phyloP scores from a whole-genome alignment of 768 basidiomycete species.

The Psilocybe tampanensis region DNA sequence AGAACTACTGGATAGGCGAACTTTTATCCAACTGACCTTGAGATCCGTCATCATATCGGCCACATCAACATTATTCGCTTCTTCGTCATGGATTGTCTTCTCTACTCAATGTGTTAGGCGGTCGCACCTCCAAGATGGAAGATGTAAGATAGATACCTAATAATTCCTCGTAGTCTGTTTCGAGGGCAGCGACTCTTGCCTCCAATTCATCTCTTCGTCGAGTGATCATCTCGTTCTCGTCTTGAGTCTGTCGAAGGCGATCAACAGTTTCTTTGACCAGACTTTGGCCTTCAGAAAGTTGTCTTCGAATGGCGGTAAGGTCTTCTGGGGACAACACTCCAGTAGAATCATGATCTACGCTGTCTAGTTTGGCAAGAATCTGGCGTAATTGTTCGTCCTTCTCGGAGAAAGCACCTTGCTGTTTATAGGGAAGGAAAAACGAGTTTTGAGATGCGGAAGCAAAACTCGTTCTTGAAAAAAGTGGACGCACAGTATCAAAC shows the following conservation, averaged over 20 bases:
- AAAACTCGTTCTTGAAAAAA: neutral
- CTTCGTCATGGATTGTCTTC: slow-evolving; percentile 90
- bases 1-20: slow-evolving; percentile 4
- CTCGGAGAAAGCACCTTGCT: slow-evolving; percentile 95
- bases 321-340: slow-evolving; percentile 74
- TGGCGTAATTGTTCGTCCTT: slow-evolving; percentile 92
- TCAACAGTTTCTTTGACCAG: slow-evolving; percentile 89
- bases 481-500: slow-evolving; percentile 83
- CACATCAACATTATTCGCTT: slow-evolving; percentile 79
- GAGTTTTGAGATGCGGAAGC: neutral
- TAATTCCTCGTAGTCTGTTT: slow-evolving; percentile 96
- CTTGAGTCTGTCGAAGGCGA: slow-evolving; percentile 84
- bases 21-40: slow-evolving; percentile 57
- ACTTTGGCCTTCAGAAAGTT: slow-evolving; percentile 87
- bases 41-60: slow-evolving; percentile 87
- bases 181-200: slow-evolving; percentile 73
- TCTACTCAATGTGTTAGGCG: slow-evolving; percentile 50
- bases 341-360: slow-evolving; percentile 61
- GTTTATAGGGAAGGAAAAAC: slow-evolving; percentile 18
- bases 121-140: no score
- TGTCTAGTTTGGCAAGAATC: slow-evolving; percentile 82
- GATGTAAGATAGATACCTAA: slow-evolving; percentile 76
- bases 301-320: slow-evolving; percentile 78
- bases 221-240: slow-evolving; percentile 86
- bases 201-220: slow-evolving; percentile 90